Conservation (phyloP, 179 eudicot genomes). For the Vitellaria paradoxa region DNA sequence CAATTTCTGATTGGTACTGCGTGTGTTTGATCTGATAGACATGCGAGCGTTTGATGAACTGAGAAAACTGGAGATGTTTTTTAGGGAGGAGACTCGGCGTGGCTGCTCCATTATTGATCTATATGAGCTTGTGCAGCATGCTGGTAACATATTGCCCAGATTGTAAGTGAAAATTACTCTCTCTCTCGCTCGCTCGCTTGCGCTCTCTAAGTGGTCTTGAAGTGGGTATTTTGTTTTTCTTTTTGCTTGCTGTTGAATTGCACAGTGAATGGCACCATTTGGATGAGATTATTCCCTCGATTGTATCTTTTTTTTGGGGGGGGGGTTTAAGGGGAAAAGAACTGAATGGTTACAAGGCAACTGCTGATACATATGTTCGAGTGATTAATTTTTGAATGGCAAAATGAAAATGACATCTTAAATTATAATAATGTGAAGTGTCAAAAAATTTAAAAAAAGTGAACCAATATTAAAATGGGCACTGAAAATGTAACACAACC, state of each 20-base stretch:
- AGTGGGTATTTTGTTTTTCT: neutral
- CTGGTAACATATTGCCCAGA: constrained; percentile 94
- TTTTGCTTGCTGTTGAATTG: neutral
- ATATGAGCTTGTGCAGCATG: constrained; percentile 97
- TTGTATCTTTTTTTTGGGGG: too few relatives aligned
- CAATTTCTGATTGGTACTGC: neutral
- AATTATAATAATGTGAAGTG: neutral
- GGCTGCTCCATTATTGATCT: constrained; percentile 88
- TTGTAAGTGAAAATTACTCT: constrained; percentile 42
- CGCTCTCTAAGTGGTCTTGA: neutral
- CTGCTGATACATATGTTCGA: neutral
- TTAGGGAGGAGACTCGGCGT: constrained; percentile 78
- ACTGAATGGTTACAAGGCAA: neutral
- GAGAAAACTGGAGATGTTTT: constrained; percentile 88
- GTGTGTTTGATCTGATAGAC: constrained; percentile 38
- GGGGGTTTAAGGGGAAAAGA: neutral
- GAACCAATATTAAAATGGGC: neutral
- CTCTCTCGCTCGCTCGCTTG: neutral
- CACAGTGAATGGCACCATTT: neutral
- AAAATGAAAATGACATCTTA: neutral
- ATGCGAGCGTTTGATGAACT: constrained; percentile 98
- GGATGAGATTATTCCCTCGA: neutral
- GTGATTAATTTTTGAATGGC: neutral
- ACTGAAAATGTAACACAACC: neutral
- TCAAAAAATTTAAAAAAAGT: neutral